Evolutionary conservation across 495 filamentous ascomycete species (phyloP).

Genomic region (Penicillium cataractarum): DNA sequence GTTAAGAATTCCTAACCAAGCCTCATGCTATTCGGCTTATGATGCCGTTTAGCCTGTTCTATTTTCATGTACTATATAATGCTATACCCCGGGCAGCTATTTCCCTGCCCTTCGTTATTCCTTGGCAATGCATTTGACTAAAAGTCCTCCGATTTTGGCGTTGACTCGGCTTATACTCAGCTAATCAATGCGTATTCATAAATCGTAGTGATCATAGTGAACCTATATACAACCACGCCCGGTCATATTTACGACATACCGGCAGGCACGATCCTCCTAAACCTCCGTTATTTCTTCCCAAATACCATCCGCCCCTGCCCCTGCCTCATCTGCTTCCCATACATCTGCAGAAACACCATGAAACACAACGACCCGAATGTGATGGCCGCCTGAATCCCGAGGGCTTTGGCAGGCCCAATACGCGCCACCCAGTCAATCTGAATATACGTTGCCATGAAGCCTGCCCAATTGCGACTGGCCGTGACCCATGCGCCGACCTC

Average conservation of each 20-base stretch:
- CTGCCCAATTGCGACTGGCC: conserved; percentile 45
- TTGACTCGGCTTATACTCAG: background rate
- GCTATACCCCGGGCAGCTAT: conserved; percentile 8
- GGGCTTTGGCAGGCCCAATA: conserved; percentile 13
- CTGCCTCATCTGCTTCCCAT: conserved; percentile 21
- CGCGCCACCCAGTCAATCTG: conserved; percentile 43
- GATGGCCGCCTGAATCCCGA: conserved; percentile 20
- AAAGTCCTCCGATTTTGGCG: background rate
- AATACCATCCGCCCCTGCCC: conserved; percentile 18
- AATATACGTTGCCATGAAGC: conserved; percentile 57
- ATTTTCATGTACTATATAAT: conserved; percentile 14
- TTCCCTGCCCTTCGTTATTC: background rate
- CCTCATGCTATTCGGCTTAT: background rate
- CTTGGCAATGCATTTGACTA: background rate
- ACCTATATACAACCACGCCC: background rate
- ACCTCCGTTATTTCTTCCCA: background rate
- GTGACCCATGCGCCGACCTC: conserved; percentile 61
- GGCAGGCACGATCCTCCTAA: background rate
- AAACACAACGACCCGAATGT: conserved; percentile 17
- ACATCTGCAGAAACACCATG: conserved; percentile 17
- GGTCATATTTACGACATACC: background rate
- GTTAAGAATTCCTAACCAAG: too few relatives aligned
- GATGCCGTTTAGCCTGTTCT: background rate
- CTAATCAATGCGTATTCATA: background rate
- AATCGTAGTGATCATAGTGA: background rate